A percentile compares a stretch with the other conserved stretches of the same genome.
Evolutionary conservation across 2,329 filamentous ascomycete species (phyloP).

Genomic region (Lanzia echinophila): DNA sequence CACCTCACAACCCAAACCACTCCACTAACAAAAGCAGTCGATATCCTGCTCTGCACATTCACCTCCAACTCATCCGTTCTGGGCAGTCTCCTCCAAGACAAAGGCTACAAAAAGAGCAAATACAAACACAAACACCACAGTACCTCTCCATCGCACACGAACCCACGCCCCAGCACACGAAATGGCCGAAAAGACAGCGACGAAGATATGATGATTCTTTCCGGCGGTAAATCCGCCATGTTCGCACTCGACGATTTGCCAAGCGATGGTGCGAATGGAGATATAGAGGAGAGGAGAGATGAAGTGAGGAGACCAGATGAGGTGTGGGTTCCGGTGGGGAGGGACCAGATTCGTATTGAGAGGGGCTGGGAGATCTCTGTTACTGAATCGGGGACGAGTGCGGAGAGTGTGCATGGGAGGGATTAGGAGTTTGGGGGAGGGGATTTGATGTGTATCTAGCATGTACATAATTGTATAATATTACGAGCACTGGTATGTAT

Average conservation of each 20-base stretch:
- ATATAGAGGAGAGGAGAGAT: neutral
- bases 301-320: neutral
- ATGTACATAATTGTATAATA: neutral
- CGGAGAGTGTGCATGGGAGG: neutral
- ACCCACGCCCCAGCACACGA: neutral
- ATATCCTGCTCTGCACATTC: constrained; percentile 78
- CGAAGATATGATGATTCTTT: constrained; percentile 1
- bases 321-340: neutral
- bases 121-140: constrained; percentile 41
- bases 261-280: neutral
- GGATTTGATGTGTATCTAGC: neutral
- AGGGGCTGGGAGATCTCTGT: constrained; percentile 1
- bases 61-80: constrained; percentile 88
- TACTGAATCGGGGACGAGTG: neutral
- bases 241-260: neutral
- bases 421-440: neutral
- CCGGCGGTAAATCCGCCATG: neutral
- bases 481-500: neutral
- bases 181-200: neutral
- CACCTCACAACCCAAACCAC: neutral
- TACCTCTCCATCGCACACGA: neutral
- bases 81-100: constrained; percentile 83
- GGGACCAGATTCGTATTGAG: constrained; percentile 4
- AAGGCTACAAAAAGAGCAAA: constrained; percentile 81
- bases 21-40: constrained; percentile 37